Evolutionary conservation across 331 rosid genomes (phyloP).

Genomic region (Prunus yedoensis): DNA sequence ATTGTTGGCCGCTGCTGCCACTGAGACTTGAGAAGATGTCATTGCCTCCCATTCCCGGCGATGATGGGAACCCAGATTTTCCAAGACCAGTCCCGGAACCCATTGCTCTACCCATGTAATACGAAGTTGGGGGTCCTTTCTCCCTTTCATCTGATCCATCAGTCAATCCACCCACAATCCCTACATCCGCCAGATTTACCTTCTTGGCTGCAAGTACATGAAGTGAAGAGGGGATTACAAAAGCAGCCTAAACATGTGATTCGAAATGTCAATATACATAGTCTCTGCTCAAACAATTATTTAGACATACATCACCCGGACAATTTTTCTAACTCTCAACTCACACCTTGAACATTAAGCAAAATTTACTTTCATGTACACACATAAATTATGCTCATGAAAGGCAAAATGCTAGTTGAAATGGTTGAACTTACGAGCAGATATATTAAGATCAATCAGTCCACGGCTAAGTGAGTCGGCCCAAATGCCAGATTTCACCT

Average conservation of each 20-base stretch:
- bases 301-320: not conserved
- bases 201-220: constrained; percentile 74
- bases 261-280: not conserved
- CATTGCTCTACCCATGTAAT: constrained; percentile 94
- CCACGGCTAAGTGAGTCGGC: constrained; percentile 99
- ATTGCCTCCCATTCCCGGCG: constrained; percentile 52
- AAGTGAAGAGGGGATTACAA: constrained; percentile 14
- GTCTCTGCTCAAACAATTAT: not conserved
- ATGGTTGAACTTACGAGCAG: constrained; percentile 74
- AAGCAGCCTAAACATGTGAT: constrained; percentile 2
- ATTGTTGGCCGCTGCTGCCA: constrained; percentile 40
- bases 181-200: constrained; percentile 71
- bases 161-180: constrained; percentile 77
- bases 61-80: constrained; percentile 55
- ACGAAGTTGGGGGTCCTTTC: constrained; percentile 67
- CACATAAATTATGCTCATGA: not conserved
- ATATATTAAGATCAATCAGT: constrained; percentile 91
- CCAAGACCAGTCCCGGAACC: constrained; percentile 92
- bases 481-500: constrained; percentile 96
- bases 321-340: not conserved
- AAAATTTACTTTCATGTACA: not conserved
- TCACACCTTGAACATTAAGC: not conserved
- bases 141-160: constrained; percentile 77
- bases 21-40: constrained; percentile 65
- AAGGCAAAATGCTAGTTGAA: not conserved